A percentile compares a stretch with the other conserved stretches of the same genome.
Conservation (phyloP, 2,329 filamentous ascomycete species). For the Ascochyta koolunga region DNA sequence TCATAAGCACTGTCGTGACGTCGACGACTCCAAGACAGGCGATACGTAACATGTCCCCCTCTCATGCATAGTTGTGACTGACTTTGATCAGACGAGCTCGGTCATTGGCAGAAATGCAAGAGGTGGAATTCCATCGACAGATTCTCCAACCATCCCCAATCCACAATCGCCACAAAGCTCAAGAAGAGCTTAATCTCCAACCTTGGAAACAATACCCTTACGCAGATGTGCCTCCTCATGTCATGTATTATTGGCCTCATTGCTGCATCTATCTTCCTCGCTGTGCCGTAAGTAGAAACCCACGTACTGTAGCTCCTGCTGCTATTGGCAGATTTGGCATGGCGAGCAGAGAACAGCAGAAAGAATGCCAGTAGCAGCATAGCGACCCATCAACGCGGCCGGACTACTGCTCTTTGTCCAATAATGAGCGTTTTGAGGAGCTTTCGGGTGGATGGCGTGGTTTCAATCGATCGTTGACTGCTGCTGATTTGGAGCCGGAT, state of each 20-base stretch:
- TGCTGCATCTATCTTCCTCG: slow-evolving; percentile 25
- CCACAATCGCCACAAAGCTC: slow-evolving; percentile 39
- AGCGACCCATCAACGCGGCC: background rate
- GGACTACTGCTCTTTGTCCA: background rate
- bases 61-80: background rate
- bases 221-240: slow-evolving; percentile 36
- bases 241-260: slow-evolving; percentile 30
- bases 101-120: slow-evolving; percentile 42
- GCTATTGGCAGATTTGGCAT: slow-evolving; percentile 1
- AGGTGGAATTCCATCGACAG: slow-evolving; percentile 33
- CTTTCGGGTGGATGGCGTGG: slow-evolving; percentile 34
- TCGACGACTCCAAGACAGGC: slow-evolving; percentile 27
- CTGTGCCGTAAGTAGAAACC: slow-evolving; percentile 17
- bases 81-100: slow-evolving; percentile 32
- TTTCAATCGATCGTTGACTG: slow-evolving; percentile 28
- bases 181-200: slow-evolving; percentile 40
- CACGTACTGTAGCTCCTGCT: background rate
- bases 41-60: slow-evolving; percentile 6
- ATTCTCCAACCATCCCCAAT: slow-evolving; percentile 29
- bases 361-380: slow-evolving; percentile 6
- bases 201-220: slow-evolving; percentile 39
- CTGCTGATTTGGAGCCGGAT: slow-evolving; percentile 25
- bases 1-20: slow-evolving; percentile 39
- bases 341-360: slow-evolving; percentile 5
- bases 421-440: slow-evolving; percentile 9